Base-by-base conservation (phyloP, 2,329 filamentous ascomycete species). In the Furcasterigmium furcatum region DNA sequence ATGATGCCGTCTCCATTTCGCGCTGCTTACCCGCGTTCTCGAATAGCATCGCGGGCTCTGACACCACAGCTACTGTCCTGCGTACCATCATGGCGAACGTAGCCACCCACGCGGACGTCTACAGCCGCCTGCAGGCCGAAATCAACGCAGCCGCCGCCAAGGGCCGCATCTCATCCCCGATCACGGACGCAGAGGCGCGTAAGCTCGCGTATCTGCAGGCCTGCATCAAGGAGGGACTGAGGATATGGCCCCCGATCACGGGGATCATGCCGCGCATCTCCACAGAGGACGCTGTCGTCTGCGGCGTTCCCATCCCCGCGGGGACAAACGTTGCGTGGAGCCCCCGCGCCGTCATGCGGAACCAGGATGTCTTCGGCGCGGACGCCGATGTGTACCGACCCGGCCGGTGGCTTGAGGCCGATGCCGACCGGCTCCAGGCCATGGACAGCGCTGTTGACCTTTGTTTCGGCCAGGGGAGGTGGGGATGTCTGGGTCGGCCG, bases 41-140 rank as follows among this genome's bases (percentile, higher is more conserved):
- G 22, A n/a, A 43, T 38, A 70, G 70, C 34, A 64, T 79, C 5
- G 79, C 78, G 5, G 80, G 79, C 4, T 77, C 76, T 1, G 79
- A 83, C 48, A 81, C 77, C 5, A 79, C 77, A 0, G 76, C 80
- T 1, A 77, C 75, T 1, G 71, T 71, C 2, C 70, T 84, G 9
- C 72, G 79, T 3, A 65, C 71, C 30, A 77, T 71, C 2, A 51
- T 82, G 45, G 67, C 82, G 19, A 70, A 77, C 55, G 57, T 82
- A 45, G 68, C 74, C 19, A 76, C 70, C n/a, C 73, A 68, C 20
- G 73, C 74, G 0, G 63, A 62, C 1, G 68, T 78, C 1, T 68
- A 73, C 46, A 46, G 52, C 4, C 71, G 60, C 4, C 61, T 84
- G 0, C 68, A 70, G 5, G 56, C 55, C 1, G 76, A 79, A 51